phyloP scores from a whole-genome alignment of 305 asterid species.

The Fraxinus angustifolia region DNA sequence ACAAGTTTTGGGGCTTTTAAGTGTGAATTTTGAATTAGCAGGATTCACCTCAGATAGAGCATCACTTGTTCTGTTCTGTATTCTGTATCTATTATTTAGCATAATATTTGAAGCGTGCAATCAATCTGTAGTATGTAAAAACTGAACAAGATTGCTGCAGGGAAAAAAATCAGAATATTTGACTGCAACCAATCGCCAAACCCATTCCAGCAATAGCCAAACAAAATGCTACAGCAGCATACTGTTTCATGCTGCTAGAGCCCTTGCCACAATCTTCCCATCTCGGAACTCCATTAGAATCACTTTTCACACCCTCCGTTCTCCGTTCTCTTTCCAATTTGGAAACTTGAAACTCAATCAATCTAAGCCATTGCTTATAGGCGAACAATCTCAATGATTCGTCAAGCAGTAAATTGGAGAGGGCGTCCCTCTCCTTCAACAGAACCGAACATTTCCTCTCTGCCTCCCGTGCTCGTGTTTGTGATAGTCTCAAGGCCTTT shows the following conservation, averaged over 20 bases:
- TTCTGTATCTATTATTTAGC: background rate
- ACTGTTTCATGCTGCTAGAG: constrained; percentile 25
- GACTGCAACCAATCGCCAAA: constrained; percentile 28
- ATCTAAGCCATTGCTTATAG: constrained; percentile 42
- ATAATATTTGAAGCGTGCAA: background rate
- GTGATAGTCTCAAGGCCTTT: constrained; percentile 55
- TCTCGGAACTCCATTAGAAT: background rate
- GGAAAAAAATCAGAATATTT: constrained; percentile 22
- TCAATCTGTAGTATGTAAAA: constrained; percentile 2
- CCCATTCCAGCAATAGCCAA: constrained; percentile 48
- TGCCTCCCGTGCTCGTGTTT: constrained; percentile 63
- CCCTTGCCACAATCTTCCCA: constrained; percentile 27
- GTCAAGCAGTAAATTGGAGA: constrained; percentile 36
- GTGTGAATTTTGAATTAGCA: background rate
- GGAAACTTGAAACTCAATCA: constrained; percentile 39
- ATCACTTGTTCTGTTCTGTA: background rate
- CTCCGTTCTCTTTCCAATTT: constrained; percentile 25
- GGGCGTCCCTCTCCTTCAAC: constrained; percentile 35
- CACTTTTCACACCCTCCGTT: background rate
- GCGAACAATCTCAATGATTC: constrained; percentile 44
- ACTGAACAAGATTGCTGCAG: background rate
- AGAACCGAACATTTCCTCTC: constrained; percentile 42
- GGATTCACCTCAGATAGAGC: background rate
- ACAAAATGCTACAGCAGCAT: constrained; percentile 40
- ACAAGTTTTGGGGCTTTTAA: background rate